A percentile compares a stretch with the other conserved stretches of the same genome.
These are phyloP conservation scores for Blastomyces silverae DNA, from an alignment of 2,329 filamentous ascomycete genomes.

Conservation along the genomic window DNA sequence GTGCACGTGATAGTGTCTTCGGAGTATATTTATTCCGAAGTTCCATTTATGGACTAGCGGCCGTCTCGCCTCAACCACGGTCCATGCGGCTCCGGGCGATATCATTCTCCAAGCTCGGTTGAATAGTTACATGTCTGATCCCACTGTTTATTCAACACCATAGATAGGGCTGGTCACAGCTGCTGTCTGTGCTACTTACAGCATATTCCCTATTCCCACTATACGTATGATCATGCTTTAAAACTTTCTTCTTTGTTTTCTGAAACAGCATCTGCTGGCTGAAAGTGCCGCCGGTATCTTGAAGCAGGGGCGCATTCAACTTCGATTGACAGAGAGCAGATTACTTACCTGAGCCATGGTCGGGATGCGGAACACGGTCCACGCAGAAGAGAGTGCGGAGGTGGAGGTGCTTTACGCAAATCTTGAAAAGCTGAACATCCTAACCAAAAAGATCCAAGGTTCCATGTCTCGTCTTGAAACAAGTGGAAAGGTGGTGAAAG, in stretches of 20 bases:
- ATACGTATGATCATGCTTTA: background rate
- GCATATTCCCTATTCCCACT: background rate
- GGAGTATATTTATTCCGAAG: background rate
- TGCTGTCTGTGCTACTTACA: background rate
- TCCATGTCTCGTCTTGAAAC: conserved; percentile 76
- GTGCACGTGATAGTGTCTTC: background rate
- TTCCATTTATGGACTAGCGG: background rate
- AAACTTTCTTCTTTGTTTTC: background rate
- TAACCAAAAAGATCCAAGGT: conserved; percentile 93
- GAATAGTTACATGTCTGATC: background rate
- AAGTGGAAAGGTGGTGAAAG: conserved; percentile 82
- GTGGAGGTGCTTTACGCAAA: conserved; percentile 61
- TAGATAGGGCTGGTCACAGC: background rate
- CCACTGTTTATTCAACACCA: background rate
- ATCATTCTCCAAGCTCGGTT: background rate
- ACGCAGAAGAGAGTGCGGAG: conserved; percentile 61
- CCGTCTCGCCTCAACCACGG: background rate
- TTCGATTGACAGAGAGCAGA: background rate
- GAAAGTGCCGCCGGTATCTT: background rate
- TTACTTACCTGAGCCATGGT: conserved; percentile 42
- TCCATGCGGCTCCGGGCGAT: background rate
- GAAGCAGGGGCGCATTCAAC: background rate
- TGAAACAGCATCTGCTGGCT: background rate
- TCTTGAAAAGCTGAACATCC: conserved; percentile 83
- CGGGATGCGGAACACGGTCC: conserved; percentile 50